Evolutionary conservation across 768 basidiomycete species (phyloP).

Genomic region (Suillus occidentalis): DNA sequence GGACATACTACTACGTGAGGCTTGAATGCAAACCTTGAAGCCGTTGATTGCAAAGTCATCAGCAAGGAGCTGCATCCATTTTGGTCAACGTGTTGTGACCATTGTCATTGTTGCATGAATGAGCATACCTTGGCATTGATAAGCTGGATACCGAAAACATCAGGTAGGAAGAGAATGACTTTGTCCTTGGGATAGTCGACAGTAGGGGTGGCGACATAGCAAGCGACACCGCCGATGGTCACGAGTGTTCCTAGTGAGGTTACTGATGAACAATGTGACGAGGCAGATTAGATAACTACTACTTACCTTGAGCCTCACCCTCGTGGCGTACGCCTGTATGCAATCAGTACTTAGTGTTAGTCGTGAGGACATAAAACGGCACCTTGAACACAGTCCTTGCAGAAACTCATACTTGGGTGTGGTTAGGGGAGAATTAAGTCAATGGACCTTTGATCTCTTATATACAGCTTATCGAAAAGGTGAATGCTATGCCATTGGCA

Average conservation of each 20-base stretch:
- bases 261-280: neutral
- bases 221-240: conserved; percentile 45
- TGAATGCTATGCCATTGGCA: neutral
- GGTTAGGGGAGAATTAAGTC: neutral
- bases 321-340: conserved; percentile 50
- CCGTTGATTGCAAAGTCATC: conserved; percentile 42
- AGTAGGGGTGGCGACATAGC: conserved; percentile 55
- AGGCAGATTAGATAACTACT: neutral
- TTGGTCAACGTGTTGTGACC: neutral
- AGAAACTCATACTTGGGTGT: conserved; percentile 45
- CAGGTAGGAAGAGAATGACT: conserved; percentile 53
- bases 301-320: conserved; percentile 44
- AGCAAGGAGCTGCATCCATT: conserved; percentile 25
- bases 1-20: too few species aligned
- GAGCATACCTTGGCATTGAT: conserved; percentile 43
- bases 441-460: neutral
- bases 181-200: conserved; percentile 54
- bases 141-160: conserved; percentile 51
- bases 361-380: conserved; percentile 7
- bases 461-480: neutral
- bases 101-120: neutral
- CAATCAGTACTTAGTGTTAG: neutral
- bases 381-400: conserved; percentile 59
- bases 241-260: conserved; percentile 44
- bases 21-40: conserved; percentile 25